Conservation (phyloP, 139 green algal species). For the Auxenochlorella pyrenoidosa region DNA sequence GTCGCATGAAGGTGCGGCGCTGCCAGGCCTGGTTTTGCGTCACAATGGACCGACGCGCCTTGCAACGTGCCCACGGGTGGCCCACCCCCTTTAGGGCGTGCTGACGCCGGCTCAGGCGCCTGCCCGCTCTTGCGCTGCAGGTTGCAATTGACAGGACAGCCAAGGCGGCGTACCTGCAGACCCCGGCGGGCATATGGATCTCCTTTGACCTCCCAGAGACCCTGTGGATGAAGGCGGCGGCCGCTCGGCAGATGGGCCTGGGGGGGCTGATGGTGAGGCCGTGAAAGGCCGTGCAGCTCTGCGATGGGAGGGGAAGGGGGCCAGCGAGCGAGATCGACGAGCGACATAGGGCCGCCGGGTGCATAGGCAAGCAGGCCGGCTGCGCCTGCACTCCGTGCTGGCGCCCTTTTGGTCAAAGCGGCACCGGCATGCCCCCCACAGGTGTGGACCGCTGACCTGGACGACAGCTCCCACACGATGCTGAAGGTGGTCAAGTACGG, state of each 20-base stretch:
- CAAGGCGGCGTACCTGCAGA: slow-evolving; percentile 18
- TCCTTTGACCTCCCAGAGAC: slow-evolving; percentile 6
- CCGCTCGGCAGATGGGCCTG: neutral
- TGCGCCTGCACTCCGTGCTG: too few relatives aligned
- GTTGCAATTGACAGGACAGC: neutral
- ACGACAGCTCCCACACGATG: neutral
- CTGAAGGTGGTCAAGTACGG: slow-evolving; percentile 4
- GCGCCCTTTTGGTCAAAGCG: too few relatives aligned
- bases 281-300: too few relatives aligned
- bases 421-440: too few relatives aligned
- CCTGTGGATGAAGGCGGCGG: neutral
- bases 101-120: neutral
- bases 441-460: slow-evolving; percentile 26
- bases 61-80: neutral
- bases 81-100: too few relatives aligned
- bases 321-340: neutral
- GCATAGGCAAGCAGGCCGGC: too few relatives aligned
- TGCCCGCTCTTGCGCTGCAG: neutral
- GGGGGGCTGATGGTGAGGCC: slow-evolving; percentile 18
- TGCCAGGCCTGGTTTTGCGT: too few relatives aligned
- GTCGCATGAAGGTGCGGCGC: too few relatives aligned
- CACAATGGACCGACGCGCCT: neutral
- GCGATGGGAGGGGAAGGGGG: neutral
- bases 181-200: neutral
- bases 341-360: neutral